These are phyloP conservation scores for Torulaspora pretoriensis DNA, from an alignment of 1,139 yeast species.

Conservation along the genomic window DNA sequence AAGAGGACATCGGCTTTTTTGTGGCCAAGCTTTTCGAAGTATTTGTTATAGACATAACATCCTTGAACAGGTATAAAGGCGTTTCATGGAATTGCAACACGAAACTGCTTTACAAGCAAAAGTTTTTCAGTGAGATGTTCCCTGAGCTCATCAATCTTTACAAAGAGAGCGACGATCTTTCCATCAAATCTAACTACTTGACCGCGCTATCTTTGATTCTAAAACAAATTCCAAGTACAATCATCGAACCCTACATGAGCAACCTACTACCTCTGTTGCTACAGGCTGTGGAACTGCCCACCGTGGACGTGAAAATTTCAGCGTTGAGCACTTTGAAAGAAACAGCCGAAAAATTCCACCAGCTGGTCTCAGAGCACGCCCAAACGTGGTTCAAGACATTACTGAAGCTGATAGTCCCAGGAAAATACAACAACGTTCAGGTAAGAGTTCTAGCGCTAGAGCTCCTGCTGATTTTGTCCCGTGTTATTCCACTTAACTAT, in stretches of 20 bases:
- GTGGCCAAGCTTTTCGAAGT: constrained; percentile 58
- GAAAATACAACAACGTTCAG: constrained; percentile 36
- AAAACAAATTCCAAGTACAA: constrained; percentile 57
- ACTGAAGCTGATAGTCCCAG: constrained; percentile 39
- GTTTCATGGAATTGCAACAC: constrained; percentile 53
- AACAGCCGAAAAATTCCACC: constrained; percentile 52
- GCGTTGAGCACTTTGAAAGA: constrained; percentile 53
- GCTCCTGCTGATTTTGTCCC: constrained; percentile 50
- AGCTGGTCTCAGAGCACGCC: constrained; percentile 50
- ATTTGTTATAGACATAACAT: constrained; percentile 59
- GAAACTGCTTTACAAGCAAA: constrained; percentile 71
- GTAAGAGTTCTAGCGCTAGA: constrained; percentile 57
- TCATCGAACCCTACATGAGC: constrained; percentile 58
- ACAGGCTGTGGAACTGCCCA: constrained; percentile 54
- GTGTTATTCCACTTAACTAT: constrained; percentile 39
- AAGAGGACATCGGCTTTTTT: constrained; percentile 34
- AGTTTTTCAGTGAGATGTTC: constrained; percentile 56
- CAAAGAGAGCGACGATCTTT: constrained; percentile 27
- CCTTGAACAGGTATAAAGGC: constrained; percentile 52
- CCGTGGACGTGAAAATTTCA: constrained; percentile 52
- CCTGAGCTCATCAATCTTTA: constrained; percentile 47
- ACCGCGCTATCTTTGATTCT: constrained; percentile 64
- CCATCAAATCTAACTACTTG: constrained; percentile 47
- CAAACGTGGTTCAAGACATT: constrained; percentile 55
- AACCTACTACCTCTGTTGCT: constrained; percentile 67